phyloP scores from a whole-genome alignment of 371 early-diverging fungal species.

The Apophysomyces trapeziformis region DNA sequence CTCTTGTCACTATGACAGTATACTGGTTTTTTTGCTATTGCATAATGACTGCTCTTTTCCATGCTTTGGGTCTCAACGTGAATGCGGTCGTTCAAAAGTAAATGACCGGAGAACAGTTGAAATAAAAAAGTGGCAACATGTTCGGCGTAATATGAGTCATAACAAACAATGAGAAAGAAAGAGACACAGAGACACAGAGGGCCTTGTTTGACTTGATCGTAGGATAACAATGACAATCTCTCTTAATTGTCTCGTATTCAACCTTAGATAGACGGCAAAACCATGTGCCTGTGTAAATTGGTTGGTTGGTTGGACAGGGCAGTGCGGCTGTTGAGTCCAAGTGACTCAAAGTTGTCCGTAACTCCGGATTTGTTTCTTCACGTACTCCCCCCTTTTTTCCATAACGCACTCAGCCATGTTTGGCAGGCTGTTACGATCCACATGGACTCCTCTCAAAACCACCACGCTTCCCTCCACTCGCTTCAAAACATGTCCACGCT shows the following conservation, averaged over 20 bases:
- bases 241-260: no score
- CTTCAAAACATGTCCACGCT: not conserved
- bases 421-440: not conserved
- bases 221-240: no score
- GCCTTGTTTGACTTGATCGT: no score
- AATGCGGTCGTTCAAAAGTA: not conserved
- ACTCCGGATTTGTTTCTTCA: not conserved
- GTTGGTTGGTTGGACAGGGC: no score
- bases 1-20: no score
- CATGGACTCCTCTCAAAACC: slow-evolving; percentile 2
- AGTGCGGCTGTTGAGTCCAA: not conserved
- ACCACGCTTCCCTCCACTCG: not conserved
- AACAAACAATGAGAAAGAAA: no score
- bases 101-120: not conserved
- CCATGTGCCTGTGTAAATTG: no score
- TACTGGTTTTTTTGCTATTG: no score
- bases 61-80: not conserved
- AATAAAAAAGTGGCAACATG: not conserved
- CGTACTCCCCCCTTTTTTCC: not conserved
- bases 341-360: no score
- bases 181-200: no score
- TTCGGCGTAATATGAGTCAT: no score
- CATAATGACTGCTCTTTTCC: not conserved
- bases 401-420: not conserved
- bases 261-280: no score